Conservation (phyloP, 495 filamentous ascomycete genomes). For the Xylaria scruposa region DNA sequence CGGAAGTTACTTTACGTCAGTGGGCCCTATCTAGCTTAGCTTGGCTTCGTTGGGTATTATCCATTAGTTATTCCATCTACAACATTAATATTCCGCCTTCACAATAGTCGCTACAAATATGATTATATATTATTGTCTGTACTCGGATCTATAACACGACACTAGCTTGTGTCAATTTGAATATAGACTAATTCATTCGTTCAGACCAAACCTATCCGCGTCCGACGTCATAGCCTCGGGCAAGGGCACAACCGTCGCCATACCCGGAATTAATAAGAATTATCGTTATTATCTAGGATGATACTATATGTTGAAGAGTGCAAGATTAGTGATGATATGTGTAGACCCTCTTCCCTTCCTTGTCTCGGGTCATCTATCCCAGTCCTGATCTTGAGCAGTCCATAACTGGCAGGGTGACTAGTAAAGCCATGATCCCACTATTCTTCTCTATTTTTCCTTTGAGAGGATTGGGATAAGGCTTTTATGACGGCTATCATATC, state of each 20-base stretch:
- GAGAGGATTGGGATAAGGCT: not conserved
- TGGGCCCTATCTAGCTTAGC: not conserved
- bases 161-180: not conserved
- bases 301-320: not conserved
- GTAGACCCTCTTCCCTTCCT: not conserved
- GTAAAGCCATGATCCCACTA: not conserved
- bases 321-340: not conserved
- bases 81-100: not conserved
- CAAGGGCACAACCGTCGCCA: not conserved
- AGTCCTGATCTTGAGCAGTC: not conserved
- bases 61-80: not conserved
- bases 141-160: not conserved
- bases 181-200: not conserved
- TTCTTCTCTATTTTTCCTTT: not conserved
- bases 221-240: not conserved
- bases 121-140: not conserved
- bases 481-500: slow-evolving; percentile 19
- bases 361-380: not conserved
- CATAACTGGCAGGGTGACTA: not conserved
- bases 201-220: not conserved
- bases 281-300: not conserved
- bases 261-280: not conserved
- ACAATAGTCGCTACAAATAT: not conserved
- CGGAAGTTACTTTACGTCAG: slow-evolving; percentile 12
- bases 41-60: not conserved